Evolutionary conservation across 345 rosid genomes (phyloP), one percentile per base, ranked within the genome.

Genomic region (Sapria himalayana): DNA sequence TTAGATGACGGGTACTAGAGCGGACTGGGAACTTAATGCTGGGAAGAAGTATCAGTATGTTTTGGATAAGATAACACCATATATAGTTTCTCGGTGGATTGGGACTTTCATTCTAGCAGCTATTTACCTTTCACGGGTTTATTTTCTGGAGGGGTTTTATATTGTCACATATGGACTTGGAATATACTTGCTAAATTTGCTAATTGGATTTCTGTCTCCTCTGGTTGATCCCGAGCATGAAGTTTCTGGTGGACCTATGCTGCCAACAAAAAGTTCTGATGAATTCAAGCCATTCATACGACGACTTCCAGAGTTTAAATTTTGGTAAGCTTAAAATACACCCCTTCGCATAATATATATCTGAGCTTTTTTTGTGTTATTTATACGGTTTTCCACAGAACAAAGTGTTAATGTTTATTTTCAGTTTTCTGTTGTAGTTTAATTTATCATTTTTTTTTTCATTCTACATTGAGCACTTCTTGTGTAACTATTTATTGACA

Each of bases 211-310:
- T 60, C 52, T 86, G 65, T 86, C 97, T 6, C 97, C 97, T 45
- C 63, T 81, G 39, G 85, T 76, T 48, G 94, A 81, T 62, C 97
- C 97, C 14, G 94, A 81, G 55, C 25, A 73, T 45, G 89, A 80
- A 17, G 60, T 24, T 35, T 62, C 84, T 7, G 85, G 76, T 54
- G 92, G 89, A n/a, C 76, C 97, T 57, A 29, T 62, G 22, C 59
- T 86, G 49, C 97, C 97, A 1, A 86, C 97, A 9, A 78, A 76
- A 61, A 89, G 85, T 43, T 86, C 97, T 31, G 94, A 86, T 54
- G 97, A 86, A 62, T 86, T 86, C 70, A 81, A 76, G 71, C 94
- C 94, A 1, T 86, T 81, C 55, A 78, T 86, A 55, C 89, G 94
- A 36, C 69, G 97, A 4, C 89, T 86, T 27, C 97, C 94, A 0